phyloP scores from a whole-genome alignment of 2,329 filamentous ascomycete genomes.

The Colletotrichum tropicicola region DNA sequence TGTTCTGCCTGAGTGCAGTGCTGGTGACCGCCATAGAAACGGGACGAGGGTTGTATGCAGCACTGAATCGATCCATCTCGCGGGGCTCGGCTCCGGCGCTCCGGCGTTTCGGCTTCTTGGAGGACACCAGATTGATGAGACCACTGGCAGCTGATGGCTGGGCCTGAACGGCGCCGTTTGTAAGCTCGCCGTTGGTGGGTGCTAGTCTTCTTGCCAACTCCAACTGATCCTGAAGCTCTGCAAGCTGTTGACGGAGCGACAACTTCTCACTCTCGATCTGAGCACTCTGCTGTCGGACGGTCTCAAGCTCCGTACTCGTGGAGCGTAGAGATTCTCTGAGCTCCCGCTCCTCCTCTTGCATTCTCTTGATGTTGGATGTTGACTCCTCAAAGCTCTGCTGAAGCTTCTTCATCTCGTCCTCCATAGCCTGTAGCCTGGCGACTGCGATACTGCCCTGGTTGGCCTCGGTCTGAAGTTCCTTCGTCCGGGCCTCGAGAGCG shows the following conservation, averaged over 20 bases:
- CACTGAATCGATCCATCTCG: slow-evolving; percentile 89
- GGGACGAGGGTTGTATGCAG: slow-evolving; percentile 90
- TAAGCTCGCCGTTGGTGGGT: slow-evolving; percentile 73
- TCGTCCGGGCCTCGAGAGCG: slow-evolving; percentile 85
- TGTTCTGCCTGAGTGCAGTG: slow-evolving; percentile 72
- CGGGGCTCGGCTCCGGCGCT: slow-evolving; percentile 89
- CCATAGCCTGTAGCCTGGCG: slow-evolving; percentile 88
- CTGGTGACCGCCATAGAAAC: slow-evolving; percentile 91
- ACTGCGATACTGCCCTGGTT: slow-evolving; percentile 98
- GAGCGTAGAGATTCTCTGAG: slow-evolving; percentile 83
- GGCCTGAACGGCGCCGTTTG: slow-evolving; percentile 50
- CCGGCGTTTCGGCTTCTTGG: slow-evolving; percentile 95
- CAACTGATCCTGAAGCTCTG: slow-evolving; percentile 90
- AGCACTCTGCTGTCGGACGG: slow-evolving; percentile 77
- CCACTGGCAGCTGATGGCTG: slow-evolving; percentile 70
- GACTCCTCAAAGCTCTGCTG: slow-evolving; percentile 92
- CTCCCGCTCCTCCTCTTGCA: slow-evolving; percentile 92
- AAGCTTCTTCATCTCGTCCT: slow-evolving; percentile 93
- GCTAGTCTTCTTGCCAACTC: slow-evolving; percentile 83
- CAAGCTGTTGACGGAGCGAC: slow-evolving; percentile 85
- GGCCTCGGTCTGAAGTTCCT: slow-evolving; percentile 94
- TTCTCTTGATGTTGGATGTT: slow-evolving; percentile 86
- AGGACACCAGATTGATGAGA: slow-evolving; percentile 95
- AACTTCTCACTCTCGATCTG: slow-evolving; percentile 87
- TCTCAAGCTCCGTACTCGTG: slow-evolving; percentile 84